Conservation (phyloP, 768 basidiomycete species). For the Serendipita vermifera region DNA sequence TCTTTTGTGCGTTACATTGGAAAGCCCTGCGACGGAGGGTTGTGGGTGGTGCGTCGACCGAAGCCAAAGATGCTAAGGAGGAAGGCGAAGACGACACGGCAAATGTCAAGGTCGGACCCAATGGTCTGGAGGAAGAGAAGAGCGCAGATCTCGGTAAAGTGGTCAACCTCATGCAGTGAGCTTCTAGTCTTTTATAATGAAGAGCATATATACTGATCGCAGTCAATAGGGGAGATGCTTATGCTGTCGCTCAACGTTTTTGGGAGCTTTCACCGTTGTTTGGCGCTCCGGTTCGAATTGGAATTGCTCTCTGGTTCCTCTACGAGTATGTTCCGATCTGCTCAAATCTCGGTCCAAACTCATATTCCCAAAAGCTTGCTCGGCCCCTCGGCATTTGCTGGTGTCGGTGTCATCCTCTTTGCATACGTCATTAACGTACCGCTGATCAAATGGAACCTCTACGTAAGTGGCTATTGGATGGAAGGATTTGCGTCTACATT, state of each 20-base stretch:
- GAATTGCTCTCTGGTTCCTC: slow-evolving; percentile 55
- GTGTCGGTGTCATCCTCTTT: slow-evolving; percentile 49
- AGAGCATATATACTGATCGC: not conserved
- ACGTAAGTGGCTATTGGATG: slow-evolving; percentile 28
- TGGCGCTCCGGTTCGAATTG: slow-evolving; percentile 46
- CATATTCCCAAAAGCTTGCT: slow-evolving; percentile 38
- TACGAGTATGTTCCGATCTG: slow-evolving; percentile 37
- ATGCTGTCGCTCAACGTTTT: slow-evolving; percentile 56
- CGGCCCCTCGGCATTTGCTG: slow-evolving; percentile 66
- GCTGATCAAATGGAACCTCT: slow-evolving; percentile 51
- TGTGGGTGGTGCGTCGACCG: slow-evolving; percentile 28
- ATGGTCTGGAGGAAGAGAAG: slow-evolving; percentile 3
- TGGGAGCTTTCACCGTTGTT: slow-evolving; percentile 61
- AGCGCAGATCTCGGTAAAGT: slow-evolving; percentile 55
- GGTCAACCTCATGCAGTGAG: slow-evolving; percentile 62
- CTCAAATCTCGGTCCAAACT: not conserved
- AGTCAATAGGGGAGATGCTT: slow-evolving; percentile 46
- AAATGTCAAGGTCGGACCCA: slow-evolving; percentile 12
- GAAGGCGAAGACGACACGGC: slow-evolving; percentile 8
- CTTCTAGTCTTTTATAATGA: slow-evolving; percentile 14
- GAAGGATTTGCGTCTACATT: not conserved
- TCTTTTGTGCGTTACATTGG: slow-evolving; percentile 57
- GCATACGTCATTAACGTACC: slow-evolving; percentile 55
- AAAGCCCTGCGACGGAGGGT: slow-evolving; percentile 53
- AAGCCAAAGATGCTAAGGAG: not conserved